Conservation (phyloP, 2,329 filamentous ascomycete species). For the Ophiocordyceps robertsii region DNA sequence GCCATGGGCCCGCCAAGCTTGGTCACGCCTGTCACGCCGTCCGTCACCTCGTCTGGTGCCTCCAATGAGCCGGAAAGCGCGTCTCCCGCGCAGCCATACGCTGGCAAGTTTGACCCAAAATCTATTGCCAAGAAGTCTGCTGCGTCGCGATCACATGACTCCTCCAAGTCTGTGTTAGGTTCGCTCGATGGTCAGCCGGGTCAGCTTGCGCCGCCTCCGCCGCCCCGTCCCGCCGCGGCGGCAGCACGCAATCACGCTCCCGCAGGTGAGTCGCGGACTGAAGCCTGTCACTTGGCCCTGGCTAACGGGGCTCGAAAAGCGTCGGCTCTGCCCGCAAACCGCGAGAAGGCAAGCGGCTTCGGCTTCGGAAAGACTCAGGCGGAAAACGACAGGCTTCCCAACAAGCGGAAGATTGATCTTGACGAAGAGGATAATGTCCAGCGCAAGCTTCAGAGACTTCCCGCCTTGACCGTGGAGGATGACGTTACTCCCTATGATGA, state of each 20-base stretch:
- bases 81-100: slow-evolving; percentile 46
- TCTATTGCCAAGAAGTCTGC: slow-evolving; percentile 69
- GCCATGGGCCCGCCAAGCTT: slow-evolving; percentile 29
- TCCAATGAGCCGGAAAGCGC: slow-evolving; percentile 26
- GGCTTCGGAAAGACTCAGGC: slow-evolving; percentile 58
- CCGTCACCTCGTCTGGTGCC: slow-evolving; percentile 35
- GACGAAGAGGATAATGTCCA: slow-evolving; percentile 79
- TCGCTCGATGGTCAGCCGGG: slow-evolving; percentile 27
- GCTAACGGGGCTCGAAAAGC: slow-evolving; percentile 17
- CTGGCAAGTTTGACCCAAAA: slow-evolving; percentile 78
- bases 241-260: slow-evolving; percentile 17
- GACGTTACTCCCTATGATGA: slow-evolving; percentile 47
- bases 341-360: slow-evolving; percentile 68
- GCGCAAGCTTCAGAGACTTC: slow-evolving; percentile 84
- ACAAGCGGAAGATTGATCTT: slow-evolving; percentile 67
- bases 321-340: slow-evolving; percentile 50
- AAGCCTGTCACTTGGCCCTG: too few species aligned
- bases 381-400: slow-evolving; percentile 52
- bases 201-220: slow-evolving; percentile 13
- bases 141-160: slow-evolving; percentile 40
- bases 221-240: background rate
- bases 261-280: slow-evolving; percentile 18
- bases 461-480: slow-evolving; percentile 56
- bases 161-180: slow-evolving; percentile 35
- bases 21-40: slow-evolving; percentile 36